Evolutionary conservation across 768 basidiomycete genomes (phyloP), one percentile per base, ranked within the genome.

Genomic region (Thelephora ganbajun): DNA sequence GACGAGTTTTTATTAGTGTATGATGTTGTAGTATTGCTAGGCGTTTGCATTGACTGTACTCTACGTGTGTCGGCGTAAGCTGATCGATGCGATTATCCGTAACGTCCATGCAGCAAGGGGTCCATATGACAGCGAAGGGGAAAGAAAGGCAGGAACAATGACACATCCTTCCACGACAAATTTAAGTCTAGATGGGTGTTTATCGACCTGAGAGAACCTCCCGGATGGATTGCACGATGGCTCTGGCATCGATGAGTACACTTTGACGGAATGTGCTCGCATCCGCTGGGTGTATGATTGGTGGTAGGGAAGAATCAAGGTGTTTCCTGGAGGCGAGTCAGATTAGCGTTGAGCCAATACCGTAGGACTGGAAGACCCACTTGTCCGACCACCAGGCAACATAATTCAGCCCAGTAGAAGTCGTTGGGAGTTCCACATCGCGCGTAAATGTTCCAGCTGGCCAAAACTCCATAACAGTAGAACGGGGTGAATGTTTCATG

Each of bases 391-490:
- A 70, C 79, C 77, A 80, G 6, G 75, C 80, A 43, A 77, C 57
- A 54, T 84, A 83, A 9, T 64, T 62, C 48, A 80, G 65, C 9
- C 74, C 72, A 19, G 80, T 56, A 6, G 74, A 70, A 23, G 63
- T 63, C n/a, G 68, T 68, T 16, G 80, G 70, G 44, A 76, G 62
- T 55, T 80, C 75, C 49, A 73, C 70, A 54, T 86, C 81, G 43
- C 71, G 73, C 20, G 70, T 68, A 60, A 83, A 88, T 16, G 70
- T 70, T n/a, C 72, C 73, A 2, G 71, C 65, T 16, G 78, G 81
- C 63, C 84, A 88, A 56, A 90, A 69, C 63, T 92, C 88, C 66
- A 89, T 75, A 33, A 89, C 67, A 2, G 79, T 77, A 18, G 83
- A 69, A 20, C 72, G 53, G 1, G 53, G 51, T 4, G 36, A 16